Base-by-base conservation (phyloP, 192 early-diverging fungal species). In the Gaertneriomyces semiglobifer region DNA sequence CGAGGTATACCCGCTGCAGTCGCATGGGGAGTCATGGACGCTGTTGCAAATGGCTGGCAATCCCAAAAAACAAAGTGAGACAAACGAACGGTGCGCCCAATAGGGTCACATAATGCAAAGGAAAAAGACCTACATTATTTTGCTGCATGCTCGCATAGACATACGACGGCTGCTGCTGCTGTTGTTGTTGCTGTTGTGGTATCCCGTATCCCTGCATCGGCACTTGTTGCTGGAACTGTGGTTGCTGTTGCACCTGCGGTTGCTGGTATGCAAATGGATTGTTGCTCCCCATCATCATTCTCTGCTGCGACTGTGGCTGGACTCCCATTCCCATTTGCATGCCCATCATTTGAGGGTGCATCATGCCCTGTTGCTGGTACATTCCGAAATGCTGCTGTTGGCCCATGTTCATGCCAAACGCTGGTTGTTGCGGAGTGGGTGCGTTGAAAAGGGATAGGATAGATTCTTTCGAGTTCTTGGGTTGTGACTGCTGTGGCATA, bases 381-480 rank as follows among this genome's bases (percentile, higher is more conserved):
- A 33, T 33, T 56, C 48, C 47, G 33, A 66, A 59, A 14, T 19
- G 60, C 45, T 72, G 71, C 2, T 63, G 62, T 50, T 50, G 62
- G 16, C 43, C 18, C 40, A 20, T 53, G 50, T 45, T 63, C 9
- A 58, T 38, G 4, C 65, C 65, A 14, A 55, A 11, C 3, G 9
- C 8, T 14, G 16, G 14, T 42, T 43, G 58, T 44, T 58, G 53
- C 5, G 40, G 60, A 2, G 44, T 53, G 4, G 69, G 61, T 4
- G 43, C 50, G 66, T 76, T 76, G 59, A 76, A 76, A 2, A 76
- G 66, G 18, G 70, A 72, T 69, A 76, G 71, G 69, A 76, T 76
- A 44, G 18, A 55, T 51, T 76, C 74, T 51, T 76, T 76, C 0
- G 55, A 46, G 42, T 20, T 64, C 33, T 25, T 16, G 19, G 67